Percentiles rank a stretch among this genome's conserved stretches.
These are phyloP conservation scores for Venturiaceae sp. DNA, from an alignment of 2,329 filamentous ascomycete species.

Conservation along the genomic window DNA sequence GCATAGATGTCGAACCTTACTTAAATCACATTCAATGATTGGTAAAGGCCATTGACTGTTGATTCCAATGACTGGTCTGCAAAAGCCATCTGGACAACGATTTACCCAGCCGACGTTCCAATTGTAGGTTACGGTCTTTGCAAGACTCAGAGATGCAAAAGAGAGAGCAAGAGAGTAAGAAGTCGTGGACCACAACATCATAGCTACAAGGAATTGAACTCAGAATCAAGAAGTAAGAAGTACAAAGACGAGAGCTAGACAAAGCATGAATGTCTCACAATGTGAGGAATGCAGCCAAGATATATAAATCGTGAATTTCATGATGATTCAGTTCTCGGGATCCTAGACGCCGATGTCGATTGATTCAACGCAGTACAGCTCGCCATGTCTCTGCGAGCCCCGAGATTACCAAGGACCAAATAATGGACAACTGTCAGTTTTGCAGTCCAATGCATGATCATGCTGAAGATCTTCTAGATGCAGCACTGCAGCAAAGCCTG, in stretches of 20 bases:
- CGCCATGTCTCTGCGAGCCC: not conserved
- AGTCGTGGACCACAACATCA: not conserved
- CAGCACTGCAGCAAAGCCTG: not conserved
- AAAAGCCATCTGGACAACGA: conserved; percentile 46
- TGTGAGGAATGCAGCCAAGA: not conserved
- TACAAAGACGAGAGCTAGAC: not conserved
- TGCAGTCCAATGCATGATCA: not conserved
- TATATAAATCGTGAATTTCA: not conserved
- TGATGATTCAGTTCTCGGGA: not conserved
- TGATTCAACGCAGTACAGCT: too few relatives aligned
- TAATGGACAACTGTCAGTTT: not conserved
- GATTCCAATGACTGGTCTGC: conserved; percentile 61
- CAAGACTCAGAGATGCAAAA: not conserved
- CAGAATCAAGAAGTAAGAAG: not conserved
- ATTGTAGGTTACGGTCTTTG: conserved; percentile 16
- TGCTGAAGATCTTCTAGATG: not conserved
- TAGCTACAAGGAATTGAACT: not conserved
- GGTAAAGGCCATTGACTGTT: conserved; percentile 71
- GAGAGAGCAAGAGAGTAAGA: not conserved
- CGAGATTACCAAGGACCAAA: not conserved
- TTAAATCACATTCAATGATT: conserved; percentile 50
- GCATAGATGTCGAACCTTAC: too few relatives aligned
- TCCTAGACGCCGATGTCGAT: not conserved
- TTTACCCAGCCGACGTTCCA: conserved; percentile 46
- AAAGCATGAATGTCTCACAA: not conserved